phyloP scores from a whole-genome alignment of 2,329 filamentous ascomycete species.

The Microdochium trichocladiopsis region DNA sequence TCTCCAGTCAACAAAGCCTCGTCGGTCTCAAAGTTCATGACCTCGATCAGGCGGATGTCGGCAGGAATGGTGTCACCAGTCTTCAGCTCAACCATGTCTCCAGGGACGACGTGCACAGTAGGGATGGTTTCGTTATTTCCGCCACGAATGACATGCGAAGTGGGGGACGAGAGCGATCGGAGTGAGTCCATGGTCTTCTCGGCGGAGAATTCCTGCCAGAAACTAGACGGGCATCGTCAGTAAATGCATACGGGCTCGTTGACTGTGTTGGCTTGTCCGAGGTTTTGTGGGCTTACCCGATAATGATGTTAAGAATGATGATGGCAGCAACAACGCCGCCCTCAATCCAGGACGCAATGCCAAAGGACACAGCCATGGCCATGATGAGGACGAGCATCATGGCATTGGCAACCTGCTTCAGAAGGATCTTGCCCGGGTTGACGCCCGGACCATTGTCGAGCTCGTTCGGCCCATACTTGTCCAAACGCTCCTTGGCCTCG shows the following conservation, averaged over 20 bases:
- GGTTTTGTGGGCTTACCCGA: conserved; percentile 31
- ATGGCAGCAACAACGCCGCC: conserved; percentile 51
- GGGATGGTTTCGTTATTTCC: conserved; percentile 28
- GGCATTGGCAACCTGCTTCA: conserved; percentile 61
- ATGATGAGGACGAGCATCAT: conserved; percentile 59
- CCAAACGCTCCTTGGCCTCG: conserved; percentile 59
- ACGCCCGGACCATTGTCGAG: conserved; percentile 55
- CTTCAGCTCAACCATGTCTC: conserved; percentile 47
- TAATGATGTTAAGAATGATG: conserved; percentile 49
- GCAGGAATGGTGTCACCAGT: conserved; percentile 56
- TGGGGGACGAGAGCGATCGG: conserved; percentile 33
- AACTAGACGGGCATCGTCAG: conserved; percentile 9
- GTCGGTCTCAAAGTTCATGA: conserved; percentile 62
- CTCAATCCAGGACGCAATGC: conserved; percentile 52
- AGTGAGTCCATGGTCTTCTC: conserved; percentile 43
- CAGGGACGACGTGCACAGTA: conserved; percentile 42
- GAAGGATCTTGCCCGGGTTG: conserved; percentile 54
- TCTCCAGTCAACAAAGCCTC: conserved; percentile 59
- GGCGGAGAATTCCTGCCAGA: conserved; percentile 36
- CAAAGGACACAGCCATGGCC: conserved; percentile 51
- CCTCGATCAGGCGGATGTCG: conserved; percentile 48
- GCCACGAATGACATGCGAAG: conserved; percentile 33
- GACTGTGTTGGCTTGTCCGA: too few species aligned
- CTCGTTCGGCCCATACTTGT: conserved; percentile 60
- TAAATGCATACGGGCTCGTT: too few species aligned